Conservation (phyloP, 1,284 basidiomycete species). For the Ceratobasidium sp. region DNA sequence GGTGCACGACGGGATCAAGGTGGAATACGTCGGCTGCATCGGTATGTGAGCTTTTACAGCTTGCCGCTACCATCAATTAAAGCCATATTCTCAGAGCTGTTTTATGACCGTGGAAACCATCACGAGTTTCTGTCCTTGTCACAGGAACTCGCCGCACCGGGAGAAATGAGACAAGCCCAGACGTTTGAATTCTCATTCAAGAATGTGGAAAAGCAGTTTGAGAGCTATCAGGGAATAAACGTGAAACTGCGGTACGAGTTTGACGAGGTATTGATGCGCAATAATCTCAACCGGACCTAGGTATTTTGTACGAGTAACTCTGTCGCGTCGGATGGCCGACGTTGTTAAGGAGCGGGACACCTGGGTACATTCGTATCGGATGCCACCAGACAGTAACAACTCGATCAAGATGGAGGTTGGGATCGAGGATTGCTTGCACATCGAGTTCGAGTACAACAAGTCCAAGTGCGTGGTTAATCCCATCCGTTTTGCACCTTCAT, state of each 20-base stretch:
- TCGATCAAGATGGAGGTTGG: slow-evolving; percentile 99
- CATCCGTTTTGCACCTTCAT: not conserved
- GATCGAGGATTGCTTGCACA: slow-evolving; percentile 98
- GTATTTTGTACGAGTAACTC: slow-evolving; percentile 93
- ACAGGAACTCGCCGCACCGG: slow-evolving; percentile 93
- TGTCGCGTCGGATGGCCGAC: slow-evolving; percentile 91
- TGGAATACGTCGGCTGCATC: slow-evolving; percentile 97
- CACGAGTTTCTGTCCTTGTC: slow-evolving; percentile 97
- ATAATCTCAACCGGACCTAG: slow-evolving; percentile 57
- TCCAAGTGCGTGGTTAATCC: slow-evolving; percentile 78
- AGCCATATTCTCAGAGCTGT: slow-evolving; percentile 73
- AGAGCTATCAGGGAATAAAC: slow-evolving; percentile 98
- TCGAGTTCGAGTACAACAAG: slow-evolving; percentile 99
- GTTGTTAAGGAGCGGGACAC: slow-evolving; percentile 92
- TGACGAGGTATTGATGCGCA: slow-evolving; percentile 7
- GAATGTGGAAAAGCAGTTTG: slow-evolving; percentile 99
- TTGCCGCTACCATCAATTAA: slow-evolving; percentile 31
- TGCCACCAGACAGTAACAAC: slow-evolving; percentile 98
- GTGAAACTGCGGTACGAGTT: slow-evolving; percentile 86
- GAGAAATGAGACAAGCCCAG: slow-evolving; percentile 94
- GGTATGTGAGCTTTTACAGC: slow-evolving; percentile 64
- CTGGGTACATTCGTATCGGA: slow-evolving; percentile 98
- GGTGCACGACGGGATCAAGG: slow-evolving; percentile 96
- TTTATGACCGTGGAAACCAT: slow-evolving; percentile 97
- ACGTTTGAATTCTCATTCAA: slow-evolving; percentile 98